Base-by-base conservation (phyloP, 2,329 filamentous ascomycete species). In the Ascochyta fabae region DNA sequence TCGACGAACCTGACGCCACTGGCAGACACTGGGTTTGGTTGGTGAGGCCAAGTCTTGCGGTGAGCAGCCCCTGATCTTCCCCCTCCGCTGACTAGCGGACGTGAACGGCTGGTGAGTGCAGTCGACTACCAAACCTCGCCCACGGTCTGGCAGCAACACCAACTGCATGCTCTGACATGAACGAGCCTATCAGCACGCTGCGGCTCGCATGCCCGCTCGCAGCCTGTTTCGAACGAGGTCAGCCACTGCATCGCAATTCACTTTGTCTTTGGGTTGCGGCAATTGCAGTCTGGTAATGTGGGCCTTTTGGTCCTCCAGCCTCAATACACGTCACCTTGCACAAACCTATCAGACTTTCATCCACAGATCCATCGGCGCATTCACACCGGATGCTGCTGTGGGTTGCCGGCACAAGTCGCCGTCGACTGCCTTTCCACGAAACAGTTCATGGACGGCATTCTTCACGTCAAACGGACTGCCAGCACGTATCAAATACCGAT, bases 41-140 rank as follows among this genome's bases (percentile, higher is more conserved):
- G 43, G 38, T 38, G 36, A 56, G 42, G 53, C 47, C 31, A 44
- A 38, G 44, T 56, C 43, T 47, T 61, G 57, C 56, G 59, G 59
- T 63, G 58, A 64, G 53, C 59, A 56, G 51, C 65, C 66, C 66
- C 65, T 68, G 65, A 69, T 62, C 58, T 50, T 40, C 56, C 44
- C 53, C 42, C 27, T 23, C 19, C 19, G 33, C 53, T 55, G 55
- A 52, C 48, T 48, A 45, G 43, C 53, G 57, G 56, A 56, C 59
- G 40, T 63, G 62, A 69, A 64, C 64, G 65, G 50, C 52, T 60
- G 59, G 61, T 48, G 52, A 60, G 55, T 61, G 59, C 64, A 61
- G 57, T 41, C 47, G 50, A 48, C 56, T 58, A 49, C 42, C 19
- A 42, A 34, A 51, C 53, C 39, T 56, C 41, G 47, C 51, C 43